Evolutionary conservation across 1,284 basidiomycete species (phyloP), one percentile per base, ranked within the genome.

Genomic region (Ustanciosporium gigantosporum): DNA sequence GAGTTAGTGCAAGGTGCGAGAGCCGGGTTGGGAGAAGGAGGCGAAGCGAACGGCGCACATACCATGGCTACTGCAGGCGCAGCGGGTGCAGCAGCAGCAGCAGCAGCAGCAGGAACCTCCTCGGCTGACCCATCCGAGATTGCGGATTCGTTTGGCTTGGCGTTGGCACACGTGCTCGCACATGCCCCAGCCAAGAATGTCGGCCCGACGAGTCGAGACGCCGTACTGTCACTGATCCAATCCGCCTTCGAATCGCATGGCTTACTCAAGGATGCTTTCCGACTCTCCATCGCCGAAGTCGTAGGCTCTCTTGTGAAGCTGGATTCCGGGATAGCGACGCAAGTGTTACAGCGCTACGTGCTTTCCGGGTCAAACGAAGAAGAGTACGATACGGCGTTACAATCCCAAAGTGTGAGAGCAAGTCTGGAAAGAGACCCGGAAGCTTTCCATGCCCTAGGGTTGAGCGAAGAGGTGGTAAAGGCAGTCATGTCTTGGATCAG

Each of bases 91-190:
- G 45, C 58, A 23, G 55, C 56, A 11, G 42, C 53, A 11, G 48
- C 46, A 9, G n/a, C n/a, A n/a, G n/a, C n/a, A n/a, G n/a, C n/a
- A n/a, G n/a, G n/a, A n/a, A n/a, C n/a, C n/a, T n/a, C n/a, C n/a
- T n/a, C n/a, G n/a, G 47, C 60, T 3, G 57, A 51, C 13, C 50
- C 62, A 22, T 49, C 46, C 17, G 68, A 65, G n/a, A 32, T 66
- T 15, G 65, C 87, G 0, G 84, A 85, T 7, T 91, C 89, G 52
- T 83, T 90, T 65, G 82, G 89, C 7, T 79, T 84, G 37, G 90
- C 91, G 0, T 81, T 96, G 34, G 86, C 89, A 0, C 82, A 86
- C 24, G 91, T 95, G 3, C 84, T 91, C 17, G 80, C 79, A 36
- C 88, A 82, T 70, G 91, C 66, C 4, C 65, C 87, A 0, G 84